Conservation (phyloP, 1,284 basidiomycete genomes). For the Thecaphora frezii region DNA sequence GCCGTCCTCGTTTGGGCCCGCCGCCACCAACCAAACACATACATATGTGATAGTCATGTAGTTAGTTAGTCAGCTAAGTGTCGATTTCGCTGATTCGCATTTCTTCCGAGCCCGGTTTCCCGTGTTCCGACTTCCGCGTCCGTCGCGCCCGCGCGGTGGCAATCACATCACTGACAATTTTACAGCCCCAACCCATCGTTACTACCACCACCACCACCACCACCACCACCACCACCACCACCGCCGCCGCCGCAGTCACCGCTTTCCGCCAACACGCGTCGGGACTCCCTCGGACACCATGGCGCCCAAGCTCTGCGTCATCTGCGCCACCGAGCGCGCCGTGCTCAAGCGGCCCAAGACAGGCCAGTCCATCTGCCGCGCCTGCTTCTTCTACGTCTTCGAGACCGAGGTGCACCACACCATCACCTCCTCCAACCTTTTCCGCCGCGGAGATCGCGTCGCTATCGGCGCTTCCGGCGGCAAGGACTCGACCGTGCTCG, state of each 20-base stretch:
- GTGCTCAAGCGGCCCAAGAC: conserved; percentile 95
- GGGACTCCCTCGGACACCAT: conserved; percentile 9
- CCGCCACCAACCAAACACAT: no score
- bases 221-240: background rate
- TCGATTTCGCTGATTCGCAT: no score
- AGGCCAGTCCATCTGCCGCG: conserved; percentile 91
- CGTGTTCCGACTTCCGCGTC: no score
- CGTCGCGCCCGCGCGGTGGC: no score
- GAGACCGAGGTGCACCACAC: conserved; percentile 98
- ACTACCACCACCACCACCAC: background rate
- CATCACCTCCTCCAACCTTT: conserved; percentile 70
- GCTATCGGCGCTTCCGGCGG: conserved; percentile 98
- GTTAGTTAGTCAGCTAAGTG: no score
- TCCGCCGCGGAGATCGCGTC: conserved; percentile 86
- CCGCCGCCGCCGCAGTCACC: no score
- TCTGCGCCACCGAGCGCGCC: conserved; percentile 76
- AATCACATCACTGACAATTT: no score
- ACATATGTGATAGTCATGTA: no score
- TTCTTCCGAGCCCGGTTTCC: no score
- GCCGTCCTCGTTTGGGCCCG: no score
- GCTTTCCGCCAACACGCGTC: no score
- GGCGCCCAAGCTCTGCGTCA: conserved; percentile 64
- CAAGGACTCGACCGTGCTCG: conserved; percentile 97
- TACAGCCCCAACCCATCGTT: no score
- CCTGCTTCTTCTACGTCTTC: conserved; percentile 94